Evolutionary conservation across 2,329 filamentous ascomycete species (phyloP), one percentile per base, ranked within the genome.

Genomic region (Periconia digitata): DNA sequence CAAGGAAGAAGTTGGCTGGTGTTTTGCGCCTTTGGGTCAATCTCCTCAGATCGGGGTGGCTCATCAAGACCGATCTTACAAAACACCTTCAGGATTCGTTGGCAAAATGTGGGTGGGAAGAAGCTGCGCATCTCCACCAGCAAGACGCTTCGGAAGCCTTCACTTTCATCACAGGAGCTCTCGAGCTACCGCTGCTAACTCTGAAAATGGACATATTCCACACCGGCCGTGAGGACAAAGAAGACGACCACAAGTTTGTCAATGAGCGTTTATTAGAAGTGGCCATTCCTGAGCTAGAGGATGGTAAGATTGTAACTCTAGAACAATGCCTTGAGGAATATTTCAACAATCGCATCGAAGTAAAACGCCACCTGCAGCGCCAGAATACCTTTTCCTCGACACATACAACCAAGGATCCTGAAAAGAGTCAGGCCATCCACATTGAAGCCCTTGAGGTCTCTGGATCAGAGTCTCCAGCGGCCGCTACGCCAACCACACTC

Each of bases 61-160:
- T 97, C 37, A 92, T 99, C 53, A 87, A 86, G 38, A 85, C 84
- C 3, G 92, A 96, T 64, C 82, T 97, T 73, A 95, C 90, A 7
- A 82, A 87, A 69, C 79, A 90, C 55, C 80, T 99, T 13, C 92
- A 96, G 71, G 84, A 92, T 35, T 80, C 90, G 8, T 72, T 97
- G 34, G 86, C 87, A 16, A 86, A 86, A 44, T 96, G 92, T 67
- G 94, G 92, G 3, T 97, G 94, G 94, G 75, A 81, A 58, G 91
- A 95, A 49, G 92, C 92, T 40, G 81, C 82, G 18, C 73, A 82
- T 48, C 67, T 89, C n/a, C 82, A 85, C 59, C 94, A 97, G 66
- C 94, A 99, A 72, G 94, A 99, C 70, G 90, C 90, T 0, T 96
- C 94, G 0, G 94, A 99, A 72, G 92, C 92, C 1, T 97, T 97